Evolutionary conservation across 352 stramenopile species (phyloP).

Genomic region (Pythium pyrilobum): DNA sequence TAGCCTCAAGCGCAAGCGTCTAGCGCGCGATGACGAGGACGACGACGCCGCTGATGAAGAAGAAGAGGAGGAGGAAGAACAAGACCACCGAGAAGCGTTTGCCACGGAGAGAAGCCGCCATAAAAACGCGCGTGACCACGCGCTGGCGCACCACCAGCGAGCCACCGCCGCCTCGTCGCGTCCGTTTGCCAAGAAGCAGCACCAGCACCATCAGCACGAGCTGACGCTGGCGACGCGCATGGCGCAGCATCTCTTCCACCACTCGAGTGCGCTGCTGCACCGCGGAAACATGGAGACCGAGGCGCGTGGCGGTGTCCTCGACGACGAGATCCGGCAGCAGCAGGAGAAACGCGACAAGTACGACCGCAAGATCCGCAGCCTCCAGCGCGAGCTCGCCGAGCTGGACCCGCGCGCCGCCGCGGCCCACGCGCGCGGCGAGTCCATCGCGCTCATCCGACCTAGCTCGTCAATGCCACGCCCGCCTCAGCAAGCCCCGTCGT

Average conservation of each 20-base stretch:
- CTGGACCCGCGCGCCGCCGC: slow-evolving; percentile 3
- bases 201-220: slow-evolving; percentile 1
- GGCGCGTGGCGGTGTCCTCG: slow-evolving; percentile 32
- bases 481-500: neutral
- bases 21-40: neutral
- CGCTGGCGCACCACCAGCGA: too few species aligned
- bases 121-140: too few species aligned
- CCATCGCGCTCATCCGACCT: neutral
- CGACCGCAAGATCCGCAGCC: slow-evolving; percentile 32
- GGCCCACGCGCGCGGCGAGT: slow-evolving; percentile 2
- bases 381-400: slow-evolving; percentile 12
- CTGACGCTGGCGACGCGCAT: slow-evolving; percentile 13
- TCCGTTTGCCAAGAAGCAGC: neutral
- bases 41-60: too few species aligned
- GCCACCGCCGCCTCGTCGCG: too few species aligned
- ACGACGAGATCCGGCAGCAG: slow-evolving; percentile 31
- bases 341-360: slow-evolving; percentile 28
- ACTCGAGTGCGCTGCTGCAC: slow-evolving; percentile 30
- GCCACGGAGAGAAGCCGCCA: neutral
- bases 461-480: neutral
- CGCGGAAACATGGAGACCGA: slow-evolving; percentile 39
- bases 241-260: slow-evolving; percentile 38
- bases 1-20: neutral
- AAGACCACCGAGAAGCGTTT: neutral
- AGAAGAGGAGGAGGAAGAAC: too few species aligned